phyloP scores from a whole-genome alignment of 2,329 filamentous ascomycete genomes.

The Botrytis pseudocinerea region DNA sequence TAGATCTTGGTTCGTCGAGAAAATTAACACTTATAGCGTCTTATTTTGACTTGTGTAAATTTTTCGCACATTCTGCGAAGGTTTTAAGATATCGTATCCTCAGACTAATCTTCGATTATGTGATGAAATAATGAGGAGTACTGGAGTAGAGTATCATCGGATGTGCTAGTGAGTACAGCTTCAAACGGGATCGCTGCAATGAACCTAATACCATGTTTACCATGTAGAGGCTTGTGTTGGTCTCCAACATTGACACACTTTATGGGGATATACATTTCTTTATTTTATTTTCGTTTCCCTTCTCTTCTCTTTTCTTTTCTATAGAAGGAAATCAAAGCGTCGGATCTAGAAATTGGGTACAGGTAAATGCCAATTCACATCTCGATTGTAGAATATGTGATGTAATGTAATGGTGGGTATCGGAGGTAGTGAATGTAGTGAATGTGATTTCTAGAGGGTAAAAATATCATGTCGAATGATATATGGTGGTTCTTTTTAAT shows the following conservation, averaged over 20 bases:
- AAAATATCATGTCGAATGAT: no score
- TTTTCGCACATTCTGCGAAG: not conserved
- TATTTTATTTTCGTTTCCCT: not conserved
- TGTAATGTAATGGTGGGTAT: no score
- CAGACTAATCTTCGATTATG: rapidly evolving
- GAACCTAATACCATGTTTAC: no score
- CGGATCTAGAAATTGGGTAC: no score
- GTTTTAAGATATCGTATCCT: not conserved
- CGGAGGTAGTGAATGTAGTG: no score
- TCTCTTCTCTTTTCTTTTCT: no score
- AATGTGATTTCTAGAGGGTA: no score
- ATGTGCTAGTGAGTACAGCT: not conserved
- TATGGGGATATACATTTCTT: not conserved
- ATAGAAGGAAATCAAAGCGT: no score
- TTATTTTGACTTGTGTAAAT: not conserved
- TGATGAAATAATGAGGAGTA: not conserved
- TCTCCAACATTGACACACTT: not conserved
- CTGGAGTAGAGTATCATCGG: not conserved
- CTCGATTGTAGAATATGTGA: no score
- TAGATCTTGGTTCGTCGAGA: not conserved
- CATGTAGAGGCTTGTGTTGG: not conserved
- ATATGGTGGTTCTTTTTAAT: no score
- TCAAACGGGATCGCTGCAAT: not conserved
- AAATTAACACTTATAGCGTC: not conserved
- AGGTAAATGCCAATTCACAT: no score